Evolutionary conservation across 768 basidiomycete genomes (phyloP).

Genomic region (Scleroderma bovista): DNA sequence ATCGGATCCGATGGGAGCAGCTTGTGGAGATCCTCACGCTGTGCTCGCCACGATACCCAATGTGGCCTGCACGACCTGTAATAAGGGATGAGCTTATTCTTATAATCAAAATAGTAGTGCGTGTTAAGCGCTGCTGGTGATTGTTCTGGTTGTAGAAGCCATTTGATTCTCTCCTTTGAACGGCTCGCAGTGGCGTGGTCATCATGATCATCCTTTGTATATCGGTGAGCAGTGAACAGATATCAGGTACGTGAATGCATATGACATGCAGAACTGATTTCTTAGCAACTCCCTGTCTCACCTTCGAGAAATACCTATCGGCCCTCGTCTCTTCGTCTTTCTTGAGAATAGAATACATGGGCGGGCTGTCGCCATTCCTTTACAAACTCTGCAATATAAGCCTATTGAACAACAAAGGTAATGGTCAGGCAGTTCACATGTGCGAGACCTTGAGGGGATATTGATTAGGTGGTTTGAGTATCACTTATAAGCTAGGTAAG

Average conservation of each 20-base stretch:
- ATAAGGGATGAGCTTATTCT: conserved; percentile 42
- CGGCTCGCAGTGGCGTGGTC: conserved; percentile 39
- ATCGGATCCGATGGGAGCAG: conserved; percentile 46
- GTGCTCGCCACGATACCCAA: conserved; percentile 15
- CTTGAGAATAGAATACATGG: conserved; percentile 37
- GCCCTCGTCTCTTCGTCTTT: conserved; percentile 40
- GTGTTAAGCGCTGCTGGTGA: conserved; percentile 48
- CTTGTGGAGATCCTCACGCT: conserved; percentile 41
- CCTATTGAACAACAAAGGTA: conserved; percentile 57
- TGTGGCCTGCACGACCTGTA: conserved; percentile 36
- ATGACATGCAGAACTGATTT: conserved; percentile 41
- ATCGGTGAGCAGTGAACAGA: too few species aligned
- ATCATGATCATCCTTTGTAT: conserved; percentile 42
- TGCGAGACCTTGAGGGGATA: conserved; percentile 46
- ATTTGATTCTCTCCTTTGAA: conserved; percentile 38
- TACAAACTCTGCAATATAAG: conserved; percentile 43
- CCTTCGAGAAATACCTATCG: conserved; percentile 42
- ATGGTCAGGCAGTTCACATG: conserved; percentile 63
- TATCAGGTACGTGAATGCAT: not conserved
- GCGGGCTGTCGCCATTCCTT: conserved; percentile 47
- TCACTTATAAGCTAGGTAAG: not conserved
- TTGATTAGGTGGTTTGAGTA: too few species aligned
- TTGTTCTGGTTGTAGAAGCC: conserved; percentile 47
- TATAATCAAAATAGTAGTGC: too few species aligned
- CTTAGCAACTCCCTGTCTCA: conserved; percentile 48